Evolutionary conservation across 768 basidiomycete species (phyloP).

Genomic region (Rhizopogon vesiculosus): DNA sequence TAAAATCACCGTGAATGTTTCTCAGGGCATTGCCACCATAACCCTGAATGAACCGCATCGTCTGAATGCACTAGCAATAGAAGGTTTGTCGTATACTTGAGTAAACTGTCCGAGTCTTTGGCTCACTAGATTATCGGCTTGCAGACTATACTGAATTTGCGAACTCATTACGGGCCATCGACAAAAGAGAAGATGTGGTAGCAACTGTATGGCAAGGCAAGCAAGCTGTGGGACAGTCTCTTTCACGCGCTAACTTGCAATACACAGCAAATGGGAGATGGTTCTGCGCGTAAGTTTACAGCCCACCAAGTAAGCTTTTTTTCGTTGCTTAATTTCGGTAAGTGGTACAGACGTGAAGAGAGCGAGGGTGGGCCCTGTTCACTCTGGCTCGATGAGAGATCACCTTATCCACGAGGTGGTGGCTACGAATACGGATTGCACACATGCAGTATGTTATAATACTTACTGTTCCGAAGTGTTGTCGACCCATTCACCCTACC

Average conservation of each 20-base stretch:
- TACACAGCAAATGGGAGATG: constrained; percentile 55
- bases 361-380: constrained; percentile 6
- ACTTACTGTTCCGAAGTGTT: neutral
- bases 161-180: constrained; percentile 50
- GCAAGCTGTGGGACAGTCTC: neutral
- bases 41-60: constrained; percentile 57
- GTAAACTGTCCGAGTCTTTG: neutral
- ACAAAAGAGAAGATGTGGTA: constrained; percentile 55
- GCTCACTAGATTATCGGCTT: neutral
- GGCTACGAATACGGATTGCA: constrained; percentile 52
- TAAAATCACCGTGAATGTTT: constrained; percentile 42
- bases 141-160: constrained; percentile 63
- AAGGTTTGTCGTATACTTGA: constrained; percentile 32
- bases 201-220: constrained; percentile 67
- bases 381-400: constrained; percentile 34
- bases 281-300: constrained; percentile 62
- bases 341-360: constrained; percentile 59
- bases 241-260: neutral
- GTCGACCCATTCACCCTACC: neutral
- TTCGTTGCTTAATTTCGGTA: neutral
- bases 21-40: constrained; percentile 61
- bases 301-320: neutral
- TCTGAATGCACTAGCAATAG: constrained; percentile 54
- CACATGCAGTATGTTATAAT: constrained; percentile 49
- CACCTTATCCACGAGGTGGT: constrained; percentile 42